phyloP scores from a whole-genome alignment of 257 asterid genomes.

The Henckelia pumila region DNA sequence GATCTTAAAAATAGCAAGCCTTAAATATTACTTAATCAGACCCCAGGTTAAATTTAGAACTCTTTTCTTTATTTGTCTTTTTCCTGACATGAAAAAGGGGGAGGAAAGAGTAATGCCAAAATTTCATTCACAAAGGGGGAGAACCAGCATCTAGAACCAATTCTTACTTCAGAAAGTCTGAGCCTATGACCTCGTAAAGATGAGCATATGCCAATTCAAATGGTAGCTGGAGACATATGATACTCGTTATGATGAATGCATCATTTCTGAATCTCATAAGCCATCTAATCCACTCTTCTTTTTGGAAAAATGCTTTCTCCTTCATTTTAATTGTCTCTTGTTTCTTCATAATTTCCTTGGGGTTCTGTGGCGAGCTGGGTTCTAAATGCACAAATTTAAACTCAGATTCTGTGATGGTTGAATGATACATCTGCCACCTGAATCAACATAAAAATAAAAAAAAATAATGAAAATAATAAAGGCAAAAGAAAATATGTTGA shows the following conservation, averaged over 20 bases:
- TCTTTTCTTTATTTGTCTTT: neutral
- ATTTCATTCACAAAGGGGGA: neutral
- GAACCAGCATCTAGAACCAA: slow-evolving; percentile 3
- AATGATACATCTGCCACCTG: slow-evolving; percentile 75
- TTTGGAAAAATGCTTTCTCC: slow-evolving; percentile 65
- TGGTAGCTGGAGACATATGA: slow-evolving; percentile 93
- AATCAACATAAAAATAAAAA: neutral
- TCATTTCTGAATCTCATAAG: slow-evolving; percentile 91
- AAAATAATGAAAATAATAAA: neutral
- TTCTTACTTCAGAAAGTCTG: slow-evolving; percentile 76
- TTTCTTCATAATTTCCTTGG: slow-evolving; percentile 52
- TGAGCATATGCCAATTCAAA: slow-evolving; percentile 94
- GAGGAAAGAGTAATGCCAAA: too few relatives aligned
- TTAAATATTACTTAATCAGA: neutral
- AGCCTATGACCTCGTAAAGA: slow-evolving; percentile 58
- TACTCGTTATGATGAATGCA: slow-evolving; percentile 60
- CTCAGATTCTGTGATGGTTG: slow-evolving; percentile 50
- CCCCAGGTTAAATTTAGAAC: neutral
- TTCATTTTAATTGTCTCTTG: slow-evolving; percentile 47
- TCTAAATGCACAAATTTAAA: slow-evolving; percentile 41
- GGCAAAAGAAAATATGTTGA: neutral
- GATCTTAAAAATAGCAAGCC: neutral
- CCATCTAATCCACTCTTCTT: slow-evolving; percentile 92
- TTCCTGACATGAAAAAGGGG: neutral
- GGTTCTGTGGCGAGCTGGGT: slow-evolving; percentile 38